Conservation (phyloP, 148 eudicot genomes). For the Fagopyrum homotropicum region DNA sequence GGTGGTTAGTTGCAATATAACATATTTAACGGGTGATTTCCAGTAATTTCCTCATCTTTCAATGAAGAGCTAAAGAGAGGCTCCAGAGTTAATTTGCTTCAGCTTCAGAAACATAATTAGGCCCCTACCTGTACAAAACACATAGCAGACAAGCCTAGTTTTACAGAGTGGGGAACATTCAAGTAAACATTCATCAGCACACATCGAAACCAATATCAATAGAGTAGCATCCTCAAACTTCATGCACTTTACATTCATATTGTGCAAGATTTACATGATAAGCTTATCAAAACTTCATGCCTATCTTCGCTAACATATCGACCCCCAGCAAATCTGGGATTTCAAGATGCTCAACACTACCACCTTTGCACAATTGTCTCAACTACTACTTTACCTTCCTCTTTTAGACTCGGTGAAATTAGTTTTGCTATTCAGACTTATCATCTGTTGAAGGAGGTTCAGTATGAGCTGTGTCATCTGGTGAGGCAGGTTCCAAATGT, state of each 20-base stretch:
- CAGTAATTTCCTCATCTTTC: too few relatives aligned
- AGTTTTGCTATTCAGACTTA: slow-evolving; percentile 12
- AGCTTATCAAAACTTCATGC: background rate
- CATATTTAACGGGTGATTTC: too few relatives aligned
- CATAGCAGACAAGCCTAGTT: too few relatives aligned
- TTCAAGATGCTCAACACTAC: too few relatives aligned
- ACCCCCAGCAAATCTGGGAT: background rate
- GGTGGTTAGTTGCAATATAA: too few relatives aligned
- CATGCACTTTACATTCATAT: background rate
- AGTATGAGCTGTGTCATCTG: background rate
- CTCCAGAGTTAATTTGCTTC: too few relatives aligned
- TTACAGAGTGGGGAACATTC: too few relatives aligned
- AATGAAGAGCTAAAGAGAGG: too few relatives aligned
- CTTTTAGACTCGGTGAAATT: background rate
- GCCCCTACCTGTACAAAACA: too few relatives aligned
- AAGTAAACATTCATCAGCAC: background rate
- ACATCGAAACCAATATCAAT: background rate
- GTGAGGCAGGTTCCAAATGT: background rate
- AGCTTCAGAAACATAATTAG: too few relatives aligned
- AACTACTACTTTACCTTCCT: background rate
- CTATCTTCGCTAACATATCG: background rate
- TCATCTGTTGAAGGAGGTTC: slow-evolving; percentile 24
- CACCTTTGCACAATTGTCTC: background rate
- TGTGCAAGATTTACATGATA: background rate
- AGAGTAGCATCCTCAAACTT: background rate